Conservation (phyloP, 176 grass and related monocot species). For the Zea luxurians region DNA sequence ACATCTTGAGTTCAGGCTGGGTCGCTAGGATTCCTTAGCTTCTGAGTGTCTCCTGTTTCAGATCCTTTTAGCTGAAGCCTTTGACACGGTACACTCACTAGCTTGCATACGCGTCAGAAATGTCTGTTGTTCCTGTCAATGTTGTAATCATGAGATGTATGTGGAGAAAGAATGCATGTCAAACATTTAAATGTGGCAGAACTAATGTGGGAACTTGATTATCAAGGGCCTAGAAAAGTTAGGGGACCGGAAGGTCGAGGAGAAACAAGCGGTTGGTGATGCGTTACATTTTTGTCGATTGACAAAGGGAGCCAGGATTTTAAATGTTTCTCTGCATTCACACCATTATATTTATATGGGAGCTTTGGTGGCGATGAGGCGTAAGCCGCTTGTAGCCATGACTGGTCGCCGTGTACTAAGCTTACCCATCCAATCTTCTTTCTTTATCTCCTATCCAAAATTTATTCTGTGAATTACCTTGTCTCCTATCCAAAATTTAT, state of each 20-base stretch:
- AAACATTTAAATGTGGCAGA: constrained; percentile 26
- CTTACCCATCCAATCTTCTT: too few species aligned
- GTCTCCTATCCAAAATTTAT: too few species aligned
- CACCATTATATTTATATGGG: too few species aligned
- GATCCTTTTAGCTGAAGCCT: constrained; percentile 23
- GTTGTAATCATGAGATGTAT: constrained; percentile 45
- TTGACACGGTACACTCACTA: constrained; percentile 39
- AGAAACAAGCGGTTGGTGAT: neutral
- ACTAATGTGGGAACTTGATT: neutral
- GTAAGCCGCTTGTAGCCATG: neutral
- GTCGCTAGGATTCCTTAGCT: neutral
- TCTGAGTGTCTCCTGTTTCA: constrained; percentile 30
- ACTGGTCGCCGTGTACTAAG: neutral
- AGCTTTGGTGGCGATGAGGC: neutral
- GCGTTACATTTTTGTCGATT: neutral
- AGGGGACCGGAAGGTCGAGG: neutral
- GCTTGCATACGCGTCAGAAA: constrained; percentile 40
- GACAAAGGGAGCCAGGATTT: neutral
- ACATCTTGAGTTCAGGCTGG: constrained; percentile 6
- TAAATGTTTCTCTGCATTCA: neutral
- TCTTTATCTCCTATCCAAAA: too few species aligned
- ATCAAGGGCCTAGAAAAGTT: neutral
- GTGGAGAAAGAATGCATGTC: constrained; percentile 31
- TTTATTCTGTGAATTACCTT: too few species aligned
- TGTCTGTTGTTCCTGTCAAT: constrained; percentile 32